phyloP scores from a whole-genome alignment of 129 eudicot species.

The Kitagawia praeruptora region DNA sequence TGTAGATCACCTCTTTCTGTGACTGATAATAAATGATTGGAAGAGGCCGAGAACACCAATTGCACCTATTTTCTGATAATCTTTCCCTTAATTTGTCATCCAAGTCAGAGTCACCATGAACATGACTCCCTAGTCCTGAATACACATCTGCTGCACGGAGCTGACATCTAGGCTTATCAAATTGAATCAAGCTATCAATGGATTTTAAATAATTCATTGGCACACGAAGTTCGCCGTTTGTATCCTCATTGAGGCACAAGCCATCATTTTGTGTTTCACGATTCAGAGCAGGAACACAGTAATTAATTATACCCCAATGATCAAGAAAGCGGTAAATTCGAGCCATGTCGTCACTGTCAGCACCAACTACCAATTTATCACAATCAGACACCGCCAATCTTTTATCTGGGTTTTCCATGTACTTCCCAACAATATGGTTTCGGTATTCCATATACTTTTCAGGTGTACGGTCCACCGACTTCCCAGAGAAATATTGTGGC shows the following conservation, averaged over 20 bases:
- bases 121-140: slow-evolving; percentile 47
- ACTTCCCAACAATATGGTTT: slow-evolving; percentile 69
- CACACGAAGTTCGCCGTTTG: slow-evolving; percentile 71
- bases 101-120: slow-evolving; percentile 43
- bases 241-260: slow-evolving; percentile 54
- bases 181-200: slow-evolving; percentile 79
- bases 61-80: slow-evolving; percentile 60
- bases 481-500: slow-evolving; percentile 93
- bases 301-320: slow-evolving; percentile 94
- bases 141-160: slow-evolving; percentile 55
- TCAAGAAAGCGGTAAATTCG: slow-evolving; percentile 86
- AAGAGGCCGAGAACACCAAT: slow-evolving; percentile 61
- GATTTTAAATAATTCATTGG: slow-evolving; percentile 68
- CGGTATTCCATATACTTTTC: slow-evolving; percentile 81
- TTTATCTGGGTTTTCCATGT: slow-evolving; percentile 78
- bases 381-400: slow-evolving; percentile 60
- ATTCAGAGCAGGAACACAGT: slow-evolving; percentile 58
- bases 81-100: slow-evolving; percentile 62
- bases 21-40: slow-evolving; percentile 71
- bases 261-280: slow-evolving; percentile 40
- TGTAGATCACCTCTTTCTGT: slow-evolving; percentile 70
- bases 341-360: slow-evolving; percentile 55
- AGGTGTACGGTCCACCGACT: slow-evolving; percentile 66
- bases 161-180: slow-evolving; percentile 80
- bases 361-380: slow-evolving; percentile 40